A percentile compares a stretch with the other conserved stretches of the same genome.
Conservation (phyloP, 768 basidiomycete genomes). For the Cystofilobasidium capitatum region DNA sequence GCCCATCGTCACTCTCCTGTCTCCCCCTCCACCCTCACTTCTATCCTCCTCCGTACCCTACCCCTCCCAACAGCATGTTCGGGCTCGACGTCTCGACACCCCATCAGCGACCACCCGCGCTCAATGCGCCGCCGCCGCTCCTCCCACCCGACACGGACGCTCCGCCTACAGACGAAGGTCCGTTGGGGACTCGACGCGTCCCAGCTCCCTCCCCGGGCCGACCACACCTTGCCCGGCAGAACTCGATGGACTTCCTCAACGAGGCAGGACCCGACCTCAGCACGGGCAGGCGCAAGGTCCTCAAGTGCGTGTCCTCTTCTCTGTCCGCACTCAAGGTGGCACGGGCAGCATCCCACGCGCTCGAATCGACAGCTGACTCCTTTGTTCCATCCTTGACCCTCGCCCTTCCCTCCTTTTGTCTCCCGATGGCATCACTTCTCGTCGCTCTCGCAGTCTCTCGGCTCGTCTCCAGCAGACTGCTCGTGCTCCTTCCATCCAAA, state of each 20-base stretch:
- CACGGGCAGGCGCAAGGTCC: conserved; percentile 11
- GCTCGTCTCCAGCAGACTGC: conserved; percentile 8
- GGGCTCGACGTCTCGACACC: not conserved
- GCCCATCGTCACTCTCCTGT: not conserved
- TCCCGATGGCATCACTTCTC: no score
- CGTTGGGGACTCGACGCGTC: not conserved
- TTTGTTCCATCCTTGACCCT: not conserved
- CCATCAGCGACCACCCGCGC: not conserved
- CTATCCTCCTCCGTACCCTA: not conserved
- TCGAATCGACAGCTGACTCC: not conserved
- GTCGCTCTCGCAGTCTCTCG: not conserved
- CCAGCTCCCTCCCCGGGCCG: not conserved
- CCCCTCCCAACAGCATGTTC: not conserved
- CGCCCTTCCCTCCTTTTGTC: not conserved
- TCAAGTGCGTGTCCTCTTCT: conserved; percentile 18
- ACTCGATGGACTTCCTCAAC: conserved; percentile 6
- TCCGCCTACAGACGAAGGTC: not conserved
- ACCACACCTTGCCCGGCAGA: not conserved
- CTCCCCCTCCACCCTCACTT: not conserved
- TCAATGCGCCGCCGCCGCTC: not conserved
- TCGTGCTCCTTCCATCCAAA: not conserved
- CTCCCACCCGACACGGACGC: not conserved
- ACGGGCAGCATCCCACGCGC: no score
- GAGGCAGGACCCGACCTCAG: conserved; percentile 8
- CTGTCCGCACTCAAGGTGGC: no score